Percentiles rank a stretch among this genome's conserved stretches.
Conservation (phyloP, 139 green algal species). For the Coelastrella sp. region DNA sequence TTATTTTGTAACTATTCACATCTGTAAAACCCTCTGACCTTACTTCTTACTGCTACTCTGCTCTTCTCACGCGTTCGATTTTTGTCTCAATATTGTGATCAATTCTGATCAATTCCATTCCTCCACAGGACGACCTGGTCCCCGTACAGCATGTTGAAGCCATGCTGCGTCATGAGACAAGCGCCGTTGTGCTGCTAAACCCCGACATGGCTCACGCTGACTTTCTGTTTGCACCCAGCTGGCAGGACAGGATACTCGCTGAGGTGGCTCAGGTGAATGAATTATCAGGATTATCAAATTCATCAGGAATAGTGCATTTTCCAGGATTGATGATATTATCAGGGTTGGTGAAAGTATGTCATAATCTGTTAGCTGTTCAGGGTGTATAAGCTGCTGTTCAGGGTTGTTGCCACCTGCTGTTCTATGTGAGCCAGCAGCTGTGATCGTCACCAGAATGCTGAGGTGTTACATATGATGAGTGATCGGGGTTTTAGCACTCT, state of each 20-base stretch:
- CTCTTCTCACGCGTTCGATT: neutral
- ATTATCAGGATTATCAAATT: neutral
- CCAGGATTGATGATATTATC: no score
- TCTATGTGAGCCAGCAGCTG: no score
- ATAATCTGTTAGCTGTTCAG: no score
- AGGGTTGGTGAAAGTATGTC: no score
- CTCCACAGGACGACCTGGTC: constrained; percentile 43
- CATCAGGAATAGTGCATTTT: neutral
- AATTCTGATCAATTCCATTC: no score
- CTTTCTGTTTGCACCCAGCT: constrained; percentile 30
- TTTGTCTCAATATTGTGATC: neutral
- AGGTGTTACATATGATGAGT: no score
- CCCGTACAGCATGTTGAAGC: constrained; percentile 28
- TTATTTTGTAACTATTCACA: no score
- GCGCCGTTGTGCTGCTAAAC: constrained; percentile 6
- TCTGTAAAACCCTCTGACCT: no score
- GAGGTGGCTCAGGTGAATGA: constrained; percentile 22
- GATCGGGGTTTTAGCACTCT: no score
- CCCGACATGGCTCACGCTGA: constrained; percentile 30
- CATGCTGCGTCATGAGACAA: constrained; percentile 32
- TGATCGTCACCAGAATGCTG: no score
- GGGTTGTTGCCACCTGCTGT: no score
- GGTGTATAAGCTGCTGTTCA: no score
- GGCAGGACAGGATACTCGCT: constrained; percentile 21
- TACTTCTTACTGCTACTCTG: neutral